Conservation (phyloP, 352 stramenopile species). For the Globisporangium nagaii region DNA sequence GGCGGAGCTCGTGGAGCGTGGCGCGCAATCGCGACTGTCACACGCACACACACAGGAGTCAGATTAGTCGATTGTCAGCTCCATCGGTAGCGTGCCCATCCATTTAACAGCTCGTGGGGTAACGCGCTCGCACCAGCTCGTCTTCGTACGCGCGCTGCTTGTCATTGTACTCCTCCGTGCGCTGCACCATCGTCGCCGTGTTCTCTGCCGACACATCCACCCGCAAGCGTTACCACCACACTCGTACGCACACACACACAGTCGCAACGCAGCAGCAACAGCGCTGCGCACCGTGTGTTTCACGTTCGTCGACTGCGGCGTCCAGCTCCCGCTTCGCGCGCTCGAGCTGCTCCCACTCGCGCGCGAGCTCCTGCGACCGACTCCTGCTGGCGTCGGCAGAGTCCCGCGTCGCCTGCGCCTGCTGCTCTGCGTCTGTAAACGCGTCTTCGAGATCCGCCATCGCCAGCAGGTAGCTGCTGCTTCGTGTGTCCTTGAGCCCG, state of each 20-base stretch:
- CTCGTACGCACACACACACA: no score
- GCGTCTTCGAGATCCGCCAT: conserved; percentile 20
- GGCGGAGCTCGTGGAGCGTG: conserved; percentile 17
- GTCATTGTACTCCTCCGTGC: conserved; percentile 25
- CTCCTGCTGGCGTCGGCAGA: conserved; percentile 1
- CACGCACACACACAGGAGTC: not conserved
- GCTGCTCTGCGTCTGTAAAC: conserved; percentile 10
- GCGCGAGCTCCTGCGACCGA: conserved; percentile 21
- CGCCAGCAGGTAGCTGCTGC: conserved; percentile 33
- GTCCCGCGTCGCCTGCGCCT: conserved; percentile 4
- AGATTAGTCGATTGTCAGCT: not conserved
- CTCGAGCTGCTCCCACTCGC: conserved; percentile 23
- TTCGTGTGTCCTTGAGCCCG: conserved; percentile 26
- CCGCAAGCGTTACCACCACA: not conserved
- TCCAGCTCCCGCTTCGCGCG: conserved; percentile 22
- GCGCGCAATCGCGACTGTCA: conserved; percentile 14
- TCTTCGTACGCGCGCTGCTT: conserved; percentile 20
- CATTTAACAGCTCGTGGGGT: no score
- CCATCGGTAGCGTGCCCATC: no score
- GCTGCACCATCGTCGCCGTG: conserved; percentile 34
- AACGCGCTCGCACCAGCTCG: conserved; percentile 36
- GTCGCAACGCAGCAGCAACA: not conserved
- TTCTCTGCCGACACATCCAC: conserved; percentile 26
- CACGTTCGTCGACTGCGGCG: conserved; percentile 23
- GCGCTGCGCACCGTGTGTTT: conserved; percentile 20